Conservation (phyloP, 2,329 filamentous ascomycete genomes). For the Diaporthe amygdali region DNA sequence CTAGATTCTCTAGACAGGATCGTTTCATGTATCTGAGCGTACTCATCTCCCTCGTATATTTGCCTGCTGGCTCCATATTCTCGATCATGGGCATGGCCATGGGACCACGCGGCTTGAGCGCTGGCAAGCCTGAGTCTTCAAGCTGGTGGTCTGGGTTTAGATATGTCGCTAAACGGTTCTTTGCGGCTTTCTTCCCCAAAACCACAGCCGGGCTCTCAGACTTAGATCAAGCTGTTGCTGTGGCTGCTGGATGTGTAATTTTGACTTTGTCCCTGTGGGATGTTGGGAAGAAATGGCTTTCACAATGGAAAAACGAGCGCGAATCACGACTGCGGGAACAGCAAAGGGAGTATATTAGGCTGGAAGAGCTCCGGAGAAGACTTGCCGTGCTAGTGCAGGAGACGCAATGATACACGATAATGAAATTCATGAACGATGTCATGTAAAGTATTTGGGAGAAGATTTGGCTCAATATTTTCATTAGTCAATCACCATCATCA, state of each 20-base stretch:
- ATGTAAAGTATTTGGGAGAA: no score
- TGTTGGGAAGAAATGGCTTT: background rate
- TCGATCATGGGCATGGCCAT: background rate
- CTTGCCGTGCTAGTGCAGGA: background rate
- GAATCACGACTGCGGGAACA: background rate
- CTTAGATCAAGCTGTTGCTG: background rate
- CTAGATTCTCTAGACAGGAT: background rate
- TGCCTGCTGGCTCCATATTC: accelerated
- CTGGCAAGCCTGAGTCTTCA: background rate
- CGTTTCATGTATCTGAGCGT: background rate
- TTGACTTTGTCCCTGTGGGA: background rate
- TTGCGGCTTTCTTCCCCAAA: background rate
- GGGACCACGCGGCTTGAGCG: background rate
- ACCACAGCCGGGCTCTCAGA: background rate
- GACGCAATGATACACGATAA: background rate
- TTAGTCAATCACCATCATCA: no score
- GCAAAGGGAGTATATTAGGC: background rate
- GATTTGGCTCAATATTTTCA: no score
- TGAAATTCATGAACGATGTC: no score
- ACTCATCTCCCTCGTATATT: background rate
- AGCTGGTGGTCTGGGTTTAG: background rate
- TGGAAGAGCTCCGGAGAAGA: background rate
- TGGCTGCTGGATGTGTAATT: background rate
- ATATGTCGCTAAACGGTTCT: background rate
- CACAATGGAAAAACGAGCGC: background rate